These are phyloP conservation scores for Coniochaeta pulveracea DNA, from an alignment of 2,329 filamentous ascomycete species.

Conservation along the genomic window DNA sequence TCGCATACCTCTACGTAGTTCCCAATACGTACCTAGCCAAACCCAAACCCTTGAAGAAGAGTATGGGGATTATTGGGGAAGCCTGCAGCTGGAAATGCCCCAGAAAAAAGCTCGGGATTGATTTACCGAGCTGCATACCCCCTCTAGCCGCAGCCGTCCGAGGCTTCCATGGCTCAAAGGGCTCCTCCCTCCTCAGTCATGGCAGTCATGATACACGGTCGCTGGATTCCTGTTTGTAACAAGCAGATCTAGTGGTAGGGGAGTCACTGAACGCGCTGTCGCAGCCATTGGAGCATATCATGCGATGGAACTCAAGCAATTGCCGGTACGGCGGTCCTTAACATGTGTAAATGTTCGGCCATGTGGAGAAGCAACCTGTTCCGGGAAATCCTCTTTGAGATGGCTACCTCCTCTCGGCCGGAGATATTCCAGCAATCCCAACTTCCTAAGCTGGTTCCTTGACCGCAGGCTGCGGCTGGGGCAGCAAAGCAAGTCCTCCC, in stretches of 20 bases:
- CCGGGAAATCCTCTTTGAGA: constrained; percentile 16
- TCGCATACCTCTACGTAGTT: no score
- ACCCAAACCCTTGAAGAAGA: no score
- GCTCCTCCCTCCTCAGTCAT: neutral
- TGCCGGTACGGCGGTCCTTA: neutral
- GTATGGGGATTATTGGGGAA: no score
- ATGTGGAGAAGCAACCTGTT: constrained; percentile 5
- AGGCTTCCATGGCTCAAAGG: neutral
- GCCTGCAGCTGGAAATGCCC: no score
- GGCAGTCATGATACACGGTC: neutral
- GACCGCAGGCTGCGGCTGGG: constrained; percentile 2
- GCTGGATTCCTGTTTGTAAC: no score
- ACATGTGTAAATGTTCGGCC: neutral
- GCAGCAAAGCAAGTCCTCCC: neutral
- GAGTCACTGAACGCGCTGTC: constrained; percentile 1
- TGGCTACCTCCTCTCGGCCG: constrained; percentile 17
- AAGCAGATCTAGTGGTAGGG: no score
- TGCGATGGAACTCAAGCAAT: neutral
- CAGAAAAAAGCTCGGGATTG: neutral
- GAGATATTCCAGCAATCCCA: constrained; percentile 6
- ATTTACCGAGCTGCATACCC: constrained; percentile 3
- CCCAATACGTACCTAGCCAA: no score
- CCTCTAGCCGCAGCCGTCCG: neutral
- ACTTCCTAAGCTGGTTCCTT: constrained; percentile 5
- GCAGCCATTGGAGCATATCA: neutral